Evolutionary conservation across 1,139 yeast genomes (phyloP).

Genomic region (Diutina mesorugosa): DNA sequence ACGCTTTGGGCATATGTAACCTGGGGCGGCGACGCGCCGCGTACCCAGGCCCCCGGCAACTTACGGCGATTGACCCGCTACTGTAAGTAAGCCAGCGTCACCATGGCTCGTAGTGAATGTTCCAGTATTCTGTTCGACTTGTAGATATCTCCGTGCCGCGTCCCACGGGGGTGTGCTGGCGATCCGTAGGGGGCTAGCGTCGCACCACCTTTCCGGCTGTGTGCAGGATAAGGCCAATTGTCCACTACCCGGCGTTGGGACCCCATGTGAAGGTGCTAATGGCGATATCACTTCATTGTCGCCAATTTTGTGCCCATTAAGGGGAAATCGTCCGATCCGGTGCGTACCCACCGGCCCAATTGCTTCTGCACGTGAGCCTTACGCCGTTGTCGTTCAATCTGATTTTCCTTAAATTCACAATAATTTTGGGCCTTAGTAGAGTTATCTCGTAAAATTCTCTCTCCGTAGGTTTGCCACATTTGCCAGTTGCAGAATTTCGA

Average conservation of each 20-base stretch:
- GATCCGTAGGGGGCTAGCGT: neutral
- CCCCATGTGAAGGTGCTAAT: neutral
- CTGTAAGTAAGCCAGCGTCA: no score
- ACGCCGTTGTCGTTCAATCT: conserved; percentile 11
- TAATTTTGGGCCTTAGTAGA: conserved; percentile 8
- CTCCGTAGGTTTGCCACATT: neutral
- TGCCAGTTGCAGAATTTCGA: neutral
- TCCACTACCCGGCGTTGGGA: no score
- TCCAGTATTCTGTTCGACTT: no score
- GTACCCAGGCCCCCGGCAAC: neutral
- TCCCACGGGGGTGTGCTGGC: neutral
- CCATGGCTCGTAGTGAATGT: no score
- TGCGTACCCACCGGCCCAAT: conserved; percentile 20
- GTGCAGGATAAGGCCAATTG: neutral
- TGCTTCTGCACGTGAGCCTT: conserved; percentile 13
- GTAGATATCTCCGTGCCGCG: no score
- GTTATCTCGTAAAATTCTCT: no score
- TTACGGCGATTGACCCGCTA: no score
- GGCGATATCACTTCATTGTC: neutral
- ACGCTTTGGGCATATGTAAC: neutral
- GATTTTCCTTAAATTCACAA: conserved; percentile 14
- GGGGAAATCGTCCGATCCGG: conserved; percentile 20
- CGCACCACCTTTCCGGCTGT: neutral
- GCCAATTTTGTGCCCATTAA: neutral
- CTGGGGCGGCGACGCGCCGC: neutral